Evolutionary conservation across 805 yeast species (phyloP), one percentile per base, ranked within the genome.

Genomic region (Ogataea thermomethanolica): DNA sequence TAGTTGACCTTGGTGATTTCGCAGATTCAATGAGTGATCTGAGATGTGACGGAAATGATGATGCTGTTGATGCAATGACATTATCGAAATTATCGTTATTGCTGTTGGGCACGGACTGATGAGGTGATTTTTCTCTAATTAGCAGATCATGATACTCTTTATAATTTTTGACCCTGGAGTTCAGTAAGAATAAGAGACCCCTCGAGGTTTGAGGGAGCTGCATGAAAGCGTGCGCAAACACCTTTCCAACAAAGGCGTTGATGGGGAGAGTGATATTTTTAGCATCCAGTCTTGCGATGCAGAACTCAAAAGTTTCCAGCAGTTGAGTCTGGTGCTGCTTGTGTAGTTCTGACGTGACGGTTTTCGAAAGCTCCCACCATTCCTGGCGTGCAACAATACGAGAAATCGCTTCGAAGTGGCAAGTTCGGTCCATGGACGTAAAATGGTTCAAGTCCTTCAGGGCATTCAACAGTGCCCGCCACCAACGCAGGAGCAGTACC

Each of bases 161-260:
- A 40, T 73, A 65, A 7, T 70, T 59, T 28, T 58, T 53, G 46
- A 75, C 73, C 54, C 77, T 78, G 32, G 79, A 74, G 50, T 76
- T 78, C 29, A 81, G 59, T 14, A 79, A 54, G 47, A 81, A 81
- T 32, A 79, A 54, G 27, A 81, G 56, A 1, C 82, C 81, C 36
- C 69, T 69, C 12, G 83, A 75, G 4, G 81, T 72, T 21, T 73
- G 68, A 0, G 80, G 78, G 3, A 81, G 60, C 45, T 69, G 63
- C 55, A 74, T 73, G 47, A 71, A 84, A 3, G 78, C 65, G 53
- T 78, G 76, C 1, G 89, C 89, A 56, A 84, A 73, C 3, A 79
- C 72, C 52, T 84, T 83, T 5, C 91, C 91, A 9, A 78, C 65
- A 49, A 83, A 81, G 3, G 88, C 87, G 15, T 78, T 68, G 14